A percentile compares a stretch with the other conserved stretches of the same genome.
Evolutionary conservation across 2,329 filamentous ascomycete genomes (phyloP).

Genomic region (Colletotrichum orchidophilum): DNA sequence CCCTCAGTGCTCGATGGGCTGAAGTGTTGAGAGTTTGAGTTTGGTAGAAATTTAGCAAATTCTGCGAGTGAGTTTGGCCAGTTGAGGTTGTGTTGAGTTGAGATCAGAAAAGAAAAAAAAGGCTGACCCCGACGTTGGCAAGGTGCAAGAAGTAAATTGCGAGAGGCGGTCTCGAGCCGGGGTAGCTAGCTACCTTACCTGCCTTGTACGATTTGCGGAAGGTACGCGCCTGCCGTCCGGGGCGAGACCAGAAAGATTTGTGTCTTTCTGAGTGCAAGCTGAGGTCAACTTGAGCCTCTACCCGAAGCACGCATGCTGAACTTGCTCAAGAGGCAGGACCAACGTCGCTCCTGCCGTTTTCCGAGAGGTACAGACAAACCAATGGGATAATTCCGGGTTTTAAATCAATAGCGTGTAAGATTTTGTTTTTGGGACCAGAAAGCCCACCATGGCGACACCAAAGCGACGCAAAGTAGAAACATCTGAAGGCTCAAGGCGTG

Average conservation of each 20-base stretch:
- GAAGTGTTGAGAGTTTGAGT: neutral
- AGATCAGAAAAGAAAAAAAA: neutral
- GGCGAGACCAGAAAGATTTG: neutral
- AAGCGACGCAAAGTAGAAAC: slow-evolving; percentile 55
- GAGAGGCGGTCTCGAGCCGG: neutral
- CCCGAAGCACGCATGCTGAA: neutral
- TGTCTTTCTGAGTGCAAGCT: neutral
- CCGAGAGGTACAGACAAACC: neutral
- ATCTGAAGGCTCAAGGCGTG: slow-evolving; percentile 43
- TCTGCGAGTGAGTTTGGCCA: slow-evolving; percentile 9
- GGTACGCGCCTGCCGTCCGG: neutral
- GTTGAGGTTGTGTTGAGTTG: neutral
- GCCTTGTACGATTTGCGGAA: neutral
- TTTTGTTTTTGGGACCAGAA: neutral
- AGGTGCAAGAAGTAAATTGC: neutral
- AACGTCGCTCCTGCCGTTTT: neutral
- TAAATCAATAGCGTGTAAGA: neutral
- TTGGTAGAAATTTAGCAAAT: neutral
- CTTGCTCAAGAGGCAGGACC: neutral
- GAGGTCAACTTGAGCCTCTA: neutral
- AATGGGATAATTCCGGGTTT: neutral
- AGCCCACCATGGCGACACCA: slow-evolving; percentile 41
- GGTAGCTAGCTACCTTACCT: neutral
- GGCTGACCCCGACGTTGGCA: slow-evolving; percentile 18
- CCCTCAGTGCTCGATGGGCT: neutral